Conservation (phyloP, 2,329 filamentous ascomycete species). For the Cercospora sp. region DNA sequence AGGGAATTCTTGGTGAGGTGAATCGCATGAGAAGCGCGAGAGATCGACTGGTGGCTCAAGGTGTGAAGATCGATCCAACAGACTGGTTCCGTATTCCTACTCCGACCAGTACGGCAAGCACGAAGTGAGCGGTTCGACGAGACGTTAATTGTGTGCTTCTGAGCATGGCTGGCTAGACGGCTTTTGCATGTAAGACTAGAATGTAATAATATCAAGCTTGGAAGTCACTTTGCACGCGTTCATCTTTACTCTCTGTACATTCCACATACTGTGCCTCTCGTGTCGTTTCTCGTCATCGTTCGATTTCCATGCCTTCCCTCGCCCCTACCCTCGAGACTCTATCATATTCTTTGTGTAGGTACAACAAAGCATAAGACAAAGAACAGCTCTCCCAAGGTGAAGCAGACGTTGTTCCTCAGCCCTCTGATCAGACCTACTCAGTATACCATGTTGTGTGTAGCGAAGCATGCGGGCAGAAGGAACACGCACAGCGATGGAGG, state of each 20-base stretch:
- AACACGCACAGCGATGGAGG: not conserved
- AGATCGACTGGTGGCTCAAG: not conserved
- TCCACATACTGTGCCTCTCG: not conserved
- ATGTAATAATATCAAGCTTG: not conserved
- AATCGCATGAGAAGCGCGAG: not conserved
- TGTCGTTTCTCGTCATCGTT: not conserved
- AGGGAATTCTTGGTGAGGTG: not conserved
- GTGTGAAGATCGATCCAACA: not conserved
- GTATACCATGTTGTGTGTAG: too few species aligned
- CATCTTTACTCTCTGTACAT: not conserved
- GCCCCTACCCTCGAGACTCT: not conserved
- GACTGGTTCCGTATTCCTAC: not conserved
- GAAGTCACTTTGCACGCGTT: not conserved
- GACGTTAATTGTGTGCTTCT: not conserved
- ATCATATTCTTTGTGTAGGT: not conserved
- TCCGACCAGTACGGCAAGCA: not conserved
- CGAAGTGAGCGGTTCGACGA: not conserved
- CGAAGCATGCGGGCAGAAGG: too few species aligned
- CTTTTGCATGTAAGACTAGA: not conserved
- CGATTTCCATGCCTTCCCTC: not conserved
- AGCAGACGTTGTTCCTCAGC: too few species aligned
- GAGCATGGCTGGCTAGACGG: not conserved
- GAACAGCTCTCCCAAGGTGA: too few species aligned
- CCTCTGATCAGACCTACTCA: too few species aligned
- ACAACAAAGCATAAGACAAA: not conserved